A percentile compares a stretch with the other conserved stretches of the same genome.
These are phyloP conservation scores for Psilocybe azurescens DNA, from an alignment of 768 basidiomycete species.

Conservation along the genomic window DNA sequence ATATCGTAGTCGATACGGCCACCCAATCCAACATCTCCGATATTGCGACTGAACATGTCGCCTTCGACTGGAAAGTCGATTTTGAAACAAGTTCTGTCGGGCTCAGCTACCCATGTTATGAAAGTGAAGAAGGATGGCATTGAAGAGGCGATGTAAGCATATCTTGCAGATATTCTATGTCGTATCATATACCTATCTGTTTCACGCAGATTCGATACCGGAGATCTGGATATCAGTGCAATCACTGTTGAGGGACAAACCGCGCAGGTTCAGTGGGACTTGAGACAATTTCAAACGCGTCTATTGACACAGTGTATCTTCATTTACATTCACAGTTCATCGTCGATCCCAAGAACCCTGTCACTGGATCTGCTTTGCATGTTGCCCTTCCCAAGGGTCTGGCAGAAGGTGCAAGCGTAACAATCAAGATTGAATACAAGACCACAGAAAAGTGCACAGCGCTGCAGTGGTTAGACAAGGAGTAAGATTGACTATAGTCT, in stretches of 20 bases:
- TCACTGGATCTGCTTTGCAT: slow-evolving; percentile 80
- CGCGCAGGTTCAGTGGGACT: slow-evolving; percentile 47
- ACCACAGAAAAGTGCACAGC: slow-evolving; percentile 81
- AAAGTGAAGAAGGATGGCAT: slow-evolving; percentile 57
- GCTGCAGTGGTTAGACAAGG: slow-evolving; percentile 87
- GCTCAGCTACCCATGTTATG: slow-evolving; percentile 69
- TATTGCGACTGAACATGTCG: slow-evolving; percentile 68
- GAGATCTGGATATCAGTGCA: slow-evolving; percentile 62
- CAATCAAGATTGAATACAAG: slow-evolving; percentile 65
- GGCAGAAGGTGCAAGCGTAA: slow-evolving; percentile 49
- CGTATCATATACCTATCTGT: neutral
- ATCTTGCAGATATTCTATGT: neutral
- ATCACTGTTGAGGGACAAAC: slow-evolving; percentile 57
- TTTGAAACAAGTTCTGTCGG: slow-evolving; percentile 65
- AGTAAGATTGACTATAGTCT: slow-evolving; percentile 45
- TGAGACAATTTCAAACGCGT: neutral
- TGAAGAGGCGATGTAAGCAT: slow-evolving; percentile 62
- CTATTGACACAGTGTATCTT: neutral
- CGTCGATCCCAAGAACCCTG: slow-evolving; percentile 61
- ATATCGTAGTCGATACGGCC: slow-evolving; percentile 56
- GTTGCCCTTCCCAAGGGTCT: slow-evolving; percentile 55
- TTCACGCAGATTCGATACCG: slow-evolving; percentile 70
- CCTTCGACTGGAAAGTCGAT: slow-evolving; percentile 82
- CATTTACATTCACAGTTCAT: slow-evolving; percentile 44
- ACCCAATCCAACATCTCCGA: slow-evolving; percentile 83